Evolutionary conservation across 208 protist species (phyloP), one percentile per base, ranked within the genome.

Genomic region (Acanthamoeba polyphaga): DNA sequence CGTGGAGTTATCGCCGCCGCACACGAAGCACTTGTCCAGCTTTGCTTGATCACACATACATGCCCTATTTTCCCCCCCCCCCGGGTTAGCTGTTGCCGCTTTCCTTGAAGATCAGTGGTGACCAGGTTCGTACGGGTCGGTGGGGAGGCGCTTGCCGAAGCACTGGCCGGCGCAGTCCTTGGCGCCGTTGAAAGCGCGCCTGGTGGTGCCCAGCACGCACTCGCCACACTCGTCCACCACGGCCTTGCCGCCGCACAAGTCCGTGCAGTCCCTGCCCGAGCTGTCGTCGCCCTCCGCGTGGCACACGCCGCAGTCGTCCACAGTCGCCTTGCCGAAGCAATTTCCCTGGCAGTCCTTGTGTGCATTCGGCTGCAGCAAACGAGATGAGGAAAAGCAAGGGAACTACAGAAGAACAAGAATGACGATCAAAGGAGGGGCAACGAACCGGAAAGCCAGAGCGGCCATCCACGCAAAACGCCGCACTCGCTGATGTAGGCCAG

Each of bases 151-250:
- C 19, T 29, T 9, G 29, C 64, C 64, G 24, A 72, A 72, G 24
- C 64, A 72, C 12, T 72, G 64, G 17, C 64, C 64, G 0, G 64
- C 64, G 64, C 64, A 72, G 29, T 72, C 64, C 24, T 29, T 72
- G 29, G 7, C 64, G 64, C 1, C 64, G 64, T 72, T 72, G 64
- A 72, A 72, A 1, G 29, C 64, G 29, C 64, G 64, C 3, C 12
- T 1, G 64, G 64, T 72, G 64, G 64, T 72, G 64, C 64, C 64
- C 64, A 72, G 29, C 29, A 29, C 64, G 29, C 76, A 85, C 19
- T 27, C 1, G 76, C 76, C 76, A 32, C 76, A 85, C 27, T 85
- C 76, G 43, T 85, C 76, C 32, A 53, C 34, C 76, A 85, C 76
- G 7, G 76, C 76, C 19, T 85, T 24, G 76, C 76, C 76, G 17